Base-by-base conservation (phyloP, 768 basidiomycete genomes). In the Calocera cornea region DNA sequence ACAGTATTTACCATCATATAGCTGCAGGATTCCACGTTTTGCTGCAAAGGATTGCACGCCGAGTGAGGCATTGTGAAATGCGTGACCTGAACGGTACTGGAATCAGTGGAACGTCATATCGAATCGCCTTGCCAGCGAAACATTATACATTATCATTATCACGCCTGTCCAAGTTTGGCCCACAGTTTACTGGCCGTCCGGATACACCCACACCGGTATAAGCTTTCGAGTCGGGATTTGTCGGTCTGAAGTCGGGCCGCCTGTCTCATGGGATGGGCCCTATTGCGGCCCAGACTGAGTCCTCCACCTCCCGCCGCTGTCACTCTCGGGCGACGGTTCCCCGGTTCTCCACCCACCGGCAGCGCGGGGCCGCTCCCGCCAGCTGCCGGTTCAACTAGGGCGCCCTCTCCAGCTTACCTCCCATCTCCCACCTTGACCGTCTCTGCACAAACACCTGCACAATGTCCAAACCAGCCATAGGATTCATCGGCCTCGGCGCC, bases 401-500 rank as follows among this genome's bases (percentile, higher is more conserved):
- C n/a, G n/a, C n/a, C n/a, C 40, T 47, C 44, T 47, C 7, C 44
- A 8, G 19, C 19, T 47, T 24, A 7, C 24, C 44, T 7, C 36
- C 36, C 14, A 38, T 38, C 36, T 38, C 5, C 36, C 5, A 38
- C 36, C 36, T 38, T 38, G 14, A n/a, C 7, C 36, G 5, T 14
- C 36, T 38, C 44, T 47, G 8, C 5, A 7, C 8, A 5, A 47
- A 47, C 16, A 3, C 14, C 2, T 7, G 14, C 5, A 60, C 54
- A 14, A 60, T 60, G 54, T 60, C 54, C 11, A 60, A 60, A 60
- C 31, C 54, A 14, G 19, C 54, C 3, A 60, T 60, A 8, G 54
- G 54, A 60, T 60, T 60, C 54, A 60, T 60, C 24, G 54, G 54
- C 54, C 54, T 60, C 27, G 54, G 54, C 19, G 54, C 54, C 31